phyloP scores from a whole-genome alignment of 1,284 basidiomycete genomes.

The Tylopilus sp. region DNA sequence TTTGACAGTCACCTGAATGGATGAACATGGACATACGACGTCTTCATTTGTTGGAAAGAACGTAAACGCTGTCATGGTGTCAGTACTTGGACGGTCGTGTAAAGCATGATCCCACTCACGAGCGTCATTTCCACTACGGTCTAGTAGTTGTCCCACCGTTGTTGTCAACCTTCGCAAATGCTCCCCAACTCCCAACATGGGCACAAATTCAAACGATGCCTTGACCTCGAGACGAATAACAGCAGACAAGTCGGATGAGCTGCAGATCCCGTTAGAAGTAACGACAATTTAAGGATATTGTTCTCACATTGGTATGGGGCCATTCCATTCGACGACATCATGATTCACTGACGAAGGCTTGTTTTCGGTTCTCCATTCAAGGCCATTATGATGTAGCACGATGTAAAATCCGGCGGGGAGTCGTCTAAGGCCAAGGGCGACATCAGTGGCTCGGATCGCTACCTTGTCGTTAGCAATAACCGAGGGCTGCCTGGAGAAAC shows the following conservation, averaged over 20 bases:
- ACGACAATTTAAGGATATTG: background rate
- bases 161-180: background rate
- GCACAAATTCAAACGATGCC: too few species aligned
- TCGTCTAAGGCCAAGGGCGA: background rate
- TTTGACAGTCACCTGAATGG: too few species aligned
- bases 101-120: background rate
- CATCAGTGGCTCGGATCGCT: background rate
- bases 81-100: background rate
- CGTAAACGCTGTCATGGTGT: background rate
- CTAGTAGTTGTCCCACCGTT: background rate
- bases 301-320: background rate
- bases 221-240: background rate
- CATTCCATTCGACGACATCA: background rate
- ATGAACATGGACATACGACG: too few species aligned
- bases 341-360: background rate
- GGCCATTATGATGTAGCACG: background rate
- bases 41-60: too few species aligned
- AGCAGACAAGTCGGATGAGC: background rate
- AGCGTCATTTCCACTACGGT: background rate
- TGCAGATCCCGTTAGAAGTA: background rate
- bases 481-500: background rate
- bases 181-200: background rate
- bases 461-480: background rate
- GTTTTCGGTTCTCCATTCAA: too few species aligned
- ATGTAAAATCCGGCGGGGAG: background rate